phyloP scores from a whole-genome alignment of 1,284 basidiomycete species.

The Takashimella tepidaria region DNA sequence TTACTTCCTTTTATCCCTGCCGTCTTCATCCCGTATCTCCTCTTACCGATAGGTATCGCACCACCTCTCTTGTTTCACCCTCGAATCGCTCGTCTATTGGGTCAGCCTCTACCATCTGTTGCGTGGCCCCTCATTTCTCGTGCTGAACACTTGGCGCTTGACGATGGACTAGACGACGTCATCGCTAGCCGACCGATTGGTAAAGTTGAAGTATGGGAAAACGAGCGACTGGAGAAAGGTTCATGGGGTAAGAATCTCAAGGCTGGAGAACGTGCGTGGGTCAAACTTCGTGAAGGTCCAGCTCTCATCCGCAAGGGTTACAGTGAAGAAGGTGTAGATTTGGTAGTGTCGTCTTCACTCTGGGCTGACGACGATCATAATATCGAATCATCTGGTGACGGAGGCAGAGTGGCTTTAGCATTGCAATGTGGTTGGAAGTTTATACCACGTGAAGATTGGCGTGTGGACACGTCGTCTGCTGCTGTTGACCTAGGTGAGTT shows the following conservation, averaged over 20 bases:
- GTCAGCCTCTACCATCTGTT: constrained; percentile 18
- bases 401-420: constrained; percentile 31
- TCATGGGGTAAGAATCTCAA: constrained; percentile 17
- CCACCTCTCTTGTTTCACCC: constrained; percentile 45
- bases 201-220: constrained; percentile 46
- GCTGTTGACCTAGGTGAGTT: constrained; percentile 43
- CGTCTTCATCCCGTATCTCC: constrained; percentile 36
- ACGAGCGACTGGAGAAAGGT: constrained; percentile 43
- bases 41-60: constrained; percentile 37
- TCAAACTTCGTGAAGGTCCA: constrained; percentile 32
- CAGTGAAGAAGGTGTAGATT: constrained; percentile 35
- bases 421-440: constrained; percentile 42
- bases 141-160: constrained; percentile 24
- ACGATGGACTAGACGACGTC: constrained; percentile 36
- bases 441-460: constrained; percentile 45
- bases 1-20: constrained; percentile 40
- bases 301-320: constrained; percentile 35
- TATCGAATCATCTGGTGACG: constrained; percentile 10
- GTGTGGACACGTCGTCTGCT: constrained; percentile 42
- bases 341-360: constrained; percentile 7
- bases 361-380: constrained; percentile 23
- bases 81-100: constrained; percentile 27
- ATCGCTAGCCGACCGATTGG: constrained; percentile 29
- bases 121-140: constrained; percentile 15
- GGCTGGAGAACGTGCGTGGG: constrained; percentile 12